Evolutionary conservation across 306 rosid species (phyloP).

Genomic region (Citrullus mucosospermus): DNA sequence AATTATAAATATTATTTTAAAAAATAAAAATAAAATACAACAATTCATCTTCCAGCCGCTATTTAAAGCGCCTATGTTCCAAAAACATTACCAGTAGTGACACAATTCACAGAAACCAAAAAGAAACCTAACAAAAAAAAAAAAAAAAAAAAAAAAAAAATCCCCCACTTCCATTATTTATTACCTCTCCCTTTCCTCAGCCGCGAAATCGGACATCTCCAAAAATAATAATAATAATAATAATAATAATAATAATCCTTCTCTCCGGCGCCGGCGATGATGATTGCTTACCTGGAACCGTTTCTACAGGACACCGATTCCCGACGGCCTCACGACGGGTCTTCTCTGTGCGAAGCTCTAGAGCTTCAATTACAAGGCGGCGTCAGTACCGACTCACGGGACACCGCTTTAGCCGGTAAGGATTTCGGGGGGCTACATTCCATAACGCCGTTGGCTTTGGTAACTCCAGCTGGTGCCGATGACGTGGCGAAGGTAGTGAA

Average conservation of each 20-base stretch:
- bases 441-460: slow-evolving; percentile 33
- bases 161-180: neutral
- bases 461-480: slow-evolving; percentile 26
- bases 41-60: slow-evolving; percentile 11
- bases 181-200: too few species aligned
- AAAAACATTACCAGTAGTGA: neutral
- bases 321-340: slow-evolving; percentile 28
- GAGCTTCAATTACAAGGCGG: slow-evolving; percentile 16
- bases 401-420: slow-evolving; percentile 26
- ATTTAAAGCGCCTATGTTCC: slow-evolving; percentile 12
- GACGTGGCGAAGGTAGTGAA: slow-evolving; percentile 40
- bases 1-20: too few species aligned
- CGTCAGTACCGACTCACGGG: slow-evolving; percentile 21
- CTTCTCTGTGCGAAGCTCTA: slow-evolving; percentile 20
- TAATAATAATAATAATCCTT: neutral
- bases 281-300: slow-evolving; percentile 77
- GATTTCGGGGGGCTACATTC: slow-evolving; percentile 82
- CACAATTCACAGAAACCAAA: neutral
- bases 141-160: neutral
- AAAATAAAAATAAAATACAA: neutral
- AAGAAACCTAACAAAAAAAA: too few species aligned
- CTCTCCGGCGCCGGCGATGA: slow-evolving; percentile 12
- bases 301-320: slow-evolving; percentile 59
- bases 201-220: too few species aligned
- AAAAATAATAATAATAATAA: too few species aligned